phyloP scores from a whole-genome alignment of 106 monocot species.

The Acanthochlamys bracteata region DNA sequence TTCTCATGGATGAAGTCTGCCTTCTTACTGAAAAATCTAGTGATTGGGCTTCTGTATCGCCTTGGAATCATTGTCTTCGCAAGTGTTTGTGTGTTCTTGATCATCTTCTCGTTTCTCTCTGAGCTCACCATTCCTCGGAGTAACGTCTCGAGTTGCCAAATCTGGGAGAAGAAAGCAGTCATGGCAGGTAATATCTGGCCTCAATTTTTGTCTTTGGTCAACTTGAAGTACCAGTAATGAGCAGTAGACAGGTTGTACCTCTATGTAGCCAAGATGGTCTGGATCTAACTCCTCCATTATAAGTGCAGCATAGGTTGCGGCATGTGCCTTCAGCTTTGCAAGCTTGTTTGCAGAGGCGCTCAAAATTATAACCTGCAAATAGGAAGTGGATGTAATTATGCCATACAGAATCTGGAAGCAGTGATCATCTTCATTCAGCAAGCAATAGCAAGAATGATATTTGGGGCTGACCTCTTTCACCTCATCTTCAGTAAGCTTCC shows the following conservation, averaged over 20 bases:
- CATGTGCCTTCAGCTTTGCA: conserved; percentile 63
- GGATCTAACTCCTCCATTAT: conserved; percentile 98
- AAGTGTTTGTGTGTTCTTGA: conserved; percentile 31
- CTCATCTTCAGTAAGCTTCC: conserved; percentile 82
- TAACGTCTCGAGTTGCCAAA: conserved; percentile 83
- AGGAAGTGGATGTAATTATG: background rate
- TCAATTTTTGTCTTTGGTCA: too few relatives aligned
- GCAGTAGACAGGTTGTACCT: conserved; percentile 26
- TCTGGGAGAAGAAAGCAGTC: conserved; percentile 23
- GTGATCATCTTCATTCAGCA: background rate
- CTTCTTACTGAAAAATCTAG: conserved; percentile 27
- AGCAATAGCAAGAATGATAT: background rate
- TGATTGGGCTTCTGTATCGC: conserved; percentile 49
- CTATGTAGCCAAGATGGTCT: conserved; percentile 76
- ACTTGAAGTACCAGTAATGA: background rate
- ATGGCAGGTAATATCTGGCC: too few relatives aligned
- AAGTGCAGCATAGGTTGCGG: conserved; percentile 72
- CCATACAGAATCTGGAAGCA: background rate
- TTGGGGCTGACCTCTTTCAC: conserved; percentile 73
- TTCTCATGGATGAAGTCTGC: conserved; percentile 70
- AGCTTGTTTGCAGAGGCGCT: conserved; percentile 93
- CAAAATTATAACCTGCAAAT: conserved; percentile 62
- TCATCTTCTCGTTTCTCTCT: conserved; percentile 27
- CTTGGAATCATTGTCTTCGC: conserved; percentile 69
- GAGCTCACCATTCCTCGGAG: conserved; percentile 60